Conservation (phyloP, 1,284 basidiomycete species). For the Apiotrichum veenhuisii region DNA sequence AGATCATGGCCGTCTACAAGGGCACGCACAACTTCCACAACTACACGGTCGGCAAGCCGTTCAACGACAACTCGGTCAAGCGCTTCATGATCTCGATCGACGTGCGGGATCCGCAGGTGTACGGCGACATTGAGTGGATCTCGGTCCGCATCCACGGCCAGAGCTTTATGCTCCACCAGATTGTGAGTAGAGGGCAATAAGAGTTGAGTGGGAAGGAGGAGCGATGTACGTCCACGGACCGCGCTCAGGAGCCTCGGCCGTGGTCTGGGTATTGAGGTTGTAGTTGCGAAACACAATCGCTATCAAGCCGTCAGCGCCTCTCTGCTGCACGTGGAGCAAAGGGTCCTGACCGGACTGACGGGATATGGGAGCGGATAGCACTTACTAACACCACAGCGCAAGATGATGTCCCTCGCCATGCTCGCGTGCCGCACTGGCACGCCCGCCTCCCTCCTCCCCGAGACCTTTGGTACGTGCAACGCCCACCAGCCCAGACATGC, state of each 20-base stretch:
- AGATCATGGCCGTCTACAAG: conserved; percentile 62
- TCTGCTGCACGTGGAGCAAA: too few relatives aligned
- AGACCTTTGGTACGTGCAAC: conserved; percentile 47
- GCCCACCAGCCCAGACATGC: conserved; percentile 4
- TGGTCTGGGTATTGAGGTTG: too few relatives aligned
- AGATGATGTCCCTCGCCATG: conserved; percentile 91
- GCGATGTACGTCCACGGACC: too few relatives aligned
- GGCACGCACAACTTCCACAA: conserved; percentile 90
- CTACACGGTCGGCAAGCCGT: conserved; percentile 86
- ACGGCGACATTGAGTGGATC: conserved; percentile 92
- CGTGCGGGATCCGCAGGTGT: conserved; percentile 73
- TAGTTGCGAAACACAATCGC: too few relatives aligned
- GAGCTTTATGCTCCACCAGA: conserved; percentile 98
- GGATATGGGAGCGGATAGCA: too few relatives aligned
- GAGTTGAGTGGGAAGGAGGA: too few relatives aligned
- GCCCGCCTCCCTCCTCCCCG: conserved; percentile 64
- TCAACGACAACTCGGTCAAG: conserved; percentile 72
- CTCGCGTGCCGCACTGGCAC: conserved; percentile 71
- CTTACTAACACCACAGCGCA: conserved; percentile 60
- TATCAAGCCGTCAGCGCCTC: background rate
- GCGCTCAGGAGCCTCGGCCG: too few relatives aligned
- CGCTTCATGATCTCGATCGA: conserved; percentile 81
- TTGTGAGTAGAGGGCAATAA: conserved; percentile 49
- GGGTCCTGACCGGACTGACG: too few relatives aligned
- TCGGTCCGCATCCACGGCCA: conserved; percentile 92